phyloP scores from a whole-genome alignment of 208 protist species.

The Phytomonas serpens region DNA sequence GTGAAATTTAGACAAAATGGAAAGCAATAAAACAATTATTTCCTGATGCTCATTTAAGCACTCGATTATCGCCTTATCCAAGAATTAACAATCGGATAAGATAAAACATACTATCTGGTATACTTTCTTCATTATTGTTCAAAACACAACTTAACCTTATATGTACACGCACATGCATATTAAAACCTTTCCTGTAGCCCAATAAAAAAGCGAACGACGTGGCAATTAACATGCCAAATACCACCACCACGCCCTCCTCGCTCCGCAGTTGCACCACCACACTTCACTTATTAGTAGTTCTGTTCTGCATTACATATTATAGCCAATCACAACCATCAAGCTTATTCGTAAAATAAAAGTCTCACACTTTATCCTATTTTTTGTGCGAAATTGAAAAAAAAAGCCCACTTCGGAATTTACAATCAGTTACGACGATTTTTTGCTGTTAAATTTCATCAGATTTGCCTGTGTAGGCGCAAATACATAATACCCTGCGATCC shows the following conservation, averaged over 20 bases:
- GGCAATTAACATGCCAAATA: conserved; percentile 8
- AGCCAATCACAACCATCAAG: background rate
- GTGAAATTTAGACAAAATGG: background rate
- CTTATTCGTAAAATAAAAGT: background rate
- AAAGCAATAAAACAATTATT: background rate
- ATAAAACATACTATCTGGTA: background rate
- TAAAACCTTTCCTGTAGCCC: background rate
- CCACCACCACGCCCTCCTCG: background rate
- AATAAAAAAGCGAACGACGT: background rate
- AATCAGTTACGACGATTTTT: background rate
- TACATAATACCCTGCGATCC: background rate
- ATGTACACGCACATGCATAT: background rate
- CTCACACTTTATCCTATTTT: background rate
- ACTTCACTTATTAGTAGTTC: background rate
- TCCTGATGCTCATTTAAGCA: background rate
- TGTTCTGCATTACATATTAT: background rate
- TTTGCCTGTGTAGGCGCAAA: background rate
- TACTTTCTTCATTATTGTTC: background rate
- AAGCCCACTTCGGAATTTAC: conserved; percentile 3
- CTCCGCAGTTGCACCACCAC: background rate
- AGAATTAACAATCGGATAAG: background rate
- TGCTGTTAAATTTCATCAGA: background rate
- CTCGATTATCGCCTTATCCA: background rate
- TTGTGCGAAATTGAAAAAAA: background rate
- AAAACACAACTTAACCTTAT: background rate